These are phyloP conservation scores for Linaria vulgaris DNA, from an alignment of 257 asterid genomes.

Conservation along the genomic window DNA sequence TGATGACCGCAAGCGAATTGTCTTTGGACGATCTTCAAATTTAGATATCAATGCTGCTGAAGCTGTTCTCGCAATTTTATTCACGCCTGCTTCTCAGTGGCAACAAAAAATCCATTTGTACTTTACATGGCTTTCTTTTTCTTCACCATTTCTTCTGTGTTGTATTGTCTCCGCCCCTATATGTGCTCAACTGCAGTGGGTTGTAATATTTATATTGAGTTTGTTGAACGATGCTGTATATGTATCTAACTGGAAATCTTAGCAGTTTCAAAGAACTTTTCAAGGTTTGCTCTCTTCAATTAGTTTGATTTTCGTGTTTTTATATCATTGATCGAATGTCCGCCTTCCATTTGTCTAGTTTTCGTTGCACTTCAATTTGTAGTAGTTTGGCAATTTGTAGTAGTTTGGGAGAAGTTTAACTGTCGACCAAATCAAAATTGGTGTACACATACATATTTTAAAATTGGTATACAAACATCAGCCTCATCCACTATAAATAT, in stretches of 20 bases:
- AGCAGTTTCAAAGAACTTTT: not conserved
- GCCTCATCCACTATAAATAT: no score
- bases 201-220: constrained; percentile 24
- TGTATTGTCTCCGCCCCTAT: constrained; percentile 23
- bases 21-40: constrained; percentile 90
- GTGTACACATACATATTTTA: no score
- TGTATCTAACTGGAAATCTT: not conserved
- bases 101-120: constrained; percentile 27
- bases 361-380: no score
- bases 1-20: constrained; percentile 65
- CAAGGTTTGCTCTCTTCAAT: no score
- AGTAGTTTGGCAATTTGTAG: no score
- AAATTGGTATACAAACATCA: no score
- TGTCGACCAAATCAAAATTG: no score
- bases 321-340: no score
- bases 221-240: not conserved
- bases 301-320: no score
- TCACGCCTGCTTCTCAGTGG: constrained; percentile 32
- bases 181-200: constrained; percentile 22
- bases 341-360: no score
- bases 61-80: constrained; percentile 33
- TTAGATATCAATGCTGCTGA: constrained; percentile 33
- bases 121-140: constrained; percentile 22
- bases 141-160: constrained; percentile 1
- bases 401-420: no score